Evolutionary conservation across 2,329 filamentous ascomycete genomes (phyloP).

Genomic region (Neonectria coccinea): DNA sequence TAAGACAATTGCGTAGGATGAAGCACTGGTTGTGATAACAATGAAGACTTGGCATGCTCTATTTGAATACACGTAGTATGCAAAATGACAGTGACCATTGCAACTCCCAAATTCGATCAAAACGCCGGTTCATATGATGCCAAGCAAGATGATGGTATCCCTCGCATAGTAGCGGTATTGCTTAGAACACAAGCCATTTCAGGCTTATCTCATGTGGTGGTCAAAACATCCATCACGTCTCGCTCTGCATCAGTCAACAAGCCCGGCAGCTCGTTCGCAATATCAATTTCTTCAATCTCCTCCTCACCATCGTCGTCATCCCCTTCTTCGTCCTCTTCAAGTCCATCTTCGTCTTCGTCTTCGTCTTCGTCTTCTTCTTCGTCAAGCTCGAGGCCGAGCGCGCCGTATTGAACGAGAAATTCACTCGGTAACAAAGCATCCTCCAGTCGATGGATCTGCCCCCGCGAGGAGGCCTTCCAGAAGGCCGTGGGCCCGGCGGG

Average conservation of each 20-base stretch:
- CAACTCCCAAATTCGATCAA: not conserved
- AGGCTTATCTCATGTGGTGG: not conserved
- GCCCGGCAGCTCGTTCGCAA: constrained; percentile 33
- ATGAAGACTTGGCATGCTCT: not conserved
- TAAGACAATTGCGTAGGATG: not conserved
- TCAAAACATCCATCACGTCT: constrained; percentile 32
- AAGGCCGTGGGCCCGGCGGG: constrained; percentile 81
- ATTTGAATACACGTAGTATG: not conserved
- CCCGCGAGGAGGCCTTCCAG: constrained; percentile 76
- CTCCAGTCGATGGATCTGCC: constrained; percentile 40
- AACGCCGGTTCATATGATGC: not conserved
- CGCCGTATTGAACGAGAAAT: constrained; percentile 47
- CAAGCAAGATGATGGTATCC: not conserved
- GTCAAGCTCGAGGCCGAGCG: constrained; percentile 38
- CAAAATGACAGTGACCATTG: not conserved
- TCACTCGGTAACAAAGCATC: constrained; percentile 49
- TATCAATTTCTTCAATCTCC: constrained; percentile 31
- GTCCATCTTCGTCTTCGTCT: constrained; percentile 24
- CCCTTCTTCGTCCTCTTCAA: constrained; percentile 25
- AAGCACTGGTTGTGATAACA: not conserved
- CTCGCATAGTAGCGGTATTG: not conserved
- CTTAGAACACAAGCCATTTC: not conserved
- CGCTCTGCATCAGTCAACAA: constrained; percentile 37
- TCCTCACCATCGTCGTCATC: constrained; percentile 27
- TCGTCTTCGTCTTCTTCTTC: constrained; percentile 44